These are phyloP conservation scores for Cichorium intybus DNA, from an alignment of 140 eudicot genomes.

Conservation along the genomic window DNA sequence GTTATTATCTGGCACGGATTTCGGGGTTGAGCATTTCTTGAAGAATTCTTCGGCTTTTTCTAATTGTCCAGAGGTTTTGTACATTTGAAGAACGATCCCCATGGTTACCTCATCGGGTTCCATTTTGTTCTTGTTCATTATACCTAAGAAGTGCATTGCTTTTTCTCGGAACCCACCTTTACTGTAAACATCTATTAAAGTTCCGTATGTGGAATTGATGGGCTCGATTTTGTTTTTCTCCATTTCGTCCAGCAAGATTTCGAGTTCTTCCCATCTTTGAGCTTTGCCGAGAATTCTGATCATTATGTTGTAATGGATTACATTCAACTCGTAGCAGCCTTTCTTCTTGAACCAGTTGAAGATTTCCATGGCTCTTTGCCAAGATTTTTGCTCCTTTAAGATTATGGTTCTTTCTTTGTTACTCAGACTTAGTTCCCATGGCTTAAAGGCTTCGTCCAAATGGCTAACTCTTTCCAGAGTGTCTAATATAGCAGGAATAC, in stretches of 20 bases:
- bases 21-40: slow-evolving; percentile 59
- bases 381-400: slow-evolving; percentile 76
- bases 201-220: slow-evolving; percentile 78
- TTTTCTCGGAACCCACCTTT: slow-evolving; percentile 71
- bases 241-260: slow-evolving; percentile 71
- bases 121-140: slow-evolving; percentile 56
- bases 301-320: slow-evolving; percentile 85
- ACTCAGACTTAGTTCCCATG: slow-evolving; percentile 64
- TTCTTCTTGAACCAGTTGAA: slow-evolving; percentile 82
- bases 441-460: slow-evolving; percentile 72
- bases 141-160: slow-evolving; percentile 58
- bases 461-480: slow-evolving; percentile 51
- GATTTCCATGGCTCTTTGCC: slow-evolving; percentile 81
- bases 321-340: slow-evolving; percentile 84
- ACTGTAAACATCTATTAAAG: slow-evolving; percentile 86
- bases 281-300: slow-evolving; percentile 68
- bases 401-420: slow-evolving; percentile 79
- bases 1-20: not conserved
- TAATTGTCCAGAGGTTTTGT: slow-evolving; percentile 78
- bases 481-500: slow-evolving; percentile 59
- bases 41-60: slow-evolving; percentile 70
- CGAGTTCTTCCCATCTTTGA: slow-evolving; percentile 58
- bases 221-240: slow-evolving; percentile 40
- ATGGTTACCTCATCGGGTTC: slow-evolving; percentile 94
- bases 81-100: slow-evolving; percentile 79